Percentiles rank a stretch among this genome's conserved stretches.
Evolutionary conservation across 1,284 basidiomycete species (phyloP).

Genomic region (Pholiota adiposa): DNA sequence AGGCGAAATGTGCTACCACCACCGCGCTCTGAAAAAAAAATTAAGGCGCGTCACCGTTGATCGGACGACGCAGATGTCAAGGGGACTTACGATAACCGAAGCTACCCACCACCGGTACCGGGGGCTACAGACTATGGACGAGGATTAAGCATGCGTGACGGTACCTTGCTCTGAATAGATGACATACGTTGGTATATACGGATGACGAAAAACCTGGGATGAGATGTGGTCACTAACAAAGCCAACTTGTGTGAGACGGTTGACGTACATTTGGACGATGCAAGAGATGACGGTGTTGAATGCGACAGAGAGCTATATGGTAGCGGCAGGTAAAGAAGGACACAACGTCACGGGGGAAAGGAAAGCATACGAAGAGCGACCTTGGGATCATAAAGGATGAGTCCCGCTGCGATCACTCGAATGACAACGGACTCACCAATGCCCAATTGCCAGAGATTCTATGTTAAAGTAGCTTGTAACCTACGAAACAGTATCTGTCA

Average conservation of each 20-base stretch:
- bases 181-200: constrained; percentile 38
- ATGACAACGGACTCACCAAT: constrained; percentile 29
- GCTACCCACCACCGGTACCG: constrained; percentile 35
- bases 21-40: constrained; percentile 26
- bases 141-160: not conserved
- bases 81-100: constrained; percentile 30
- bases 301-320: constrained; percentile 22
- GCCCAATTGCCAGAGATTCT: constrained; percentile 29
- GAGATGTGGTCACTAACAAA: not conserved
- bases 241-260: not conserved
- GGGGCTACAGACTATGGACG: constrained; percentile 30
- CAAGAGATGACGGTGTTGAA: constrained; percentile 36
- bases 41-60: not conserved
- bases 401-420: not conserved
- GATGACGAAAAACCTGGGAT: constrained; percentile 39
- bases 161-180: not conserved
- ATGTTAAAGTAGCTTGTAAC: constrained; percentile 40
- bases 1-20: constrained; percentile 40
- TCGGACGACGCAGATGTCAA: not conserved
- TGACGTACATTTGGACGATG: constrained; percentile 38
- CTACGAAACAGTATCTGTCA: constrained; percentile 19
- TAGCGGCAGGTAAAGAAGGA: not conserved
- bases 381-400: constrained; percentile 19
- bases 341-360: constrained; percentile 1
- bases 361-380: constrained; percentile 36